Base-by-base conservation (phyloP, 306 rosid genomes). In the Prunus campanulata region DNA sequence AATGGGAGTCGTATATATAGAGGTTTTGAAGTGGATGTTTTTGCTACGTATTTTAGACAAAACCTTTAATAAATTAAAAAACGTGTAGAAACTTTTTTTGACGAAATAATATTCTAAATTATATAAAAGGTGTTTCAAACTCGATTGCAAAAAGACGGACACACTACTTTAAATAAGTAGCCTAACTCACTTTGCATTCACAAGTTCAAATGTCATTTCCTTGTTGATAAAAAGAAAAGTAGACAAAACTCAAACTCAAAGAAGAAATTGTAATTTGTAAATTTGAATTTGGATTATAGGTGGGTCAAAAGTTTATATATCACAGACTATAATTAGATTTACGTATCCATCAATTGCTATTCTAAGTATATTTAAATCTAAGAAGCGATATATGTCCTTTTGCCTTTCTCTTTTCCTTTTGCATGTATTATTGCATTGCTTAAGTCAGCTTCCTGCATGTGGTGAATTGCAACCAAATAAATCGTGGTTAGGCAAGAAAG, bases 1-100 rank as follows among this genome's bases (percentile, higher is more conserved):
- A 35, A 71, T 24, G 57, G 27, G 57, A 22, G 46, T 16, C 8
- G 35, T 72, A 67, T 77, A 77, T 42, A 81, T 30, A 27, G 25
- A 16, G 0, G n/a, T 59, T 59, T 59, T 24, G 13, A 4, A 3
- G 30, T 24, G 16, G 15, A 24, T 10, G 6, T 11, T 4, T 59
- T 29, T 15, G 65, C 61, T 9, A 3, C 14, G 61, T 56, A 60
- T 60, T 60, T 60, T 12, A 25, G 65, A 60, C 19, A 60, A 60
- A 60, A 25, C n/a, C 14, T n/a, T 56, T 56, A 10, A 19, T 20
- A 56, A 56, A 5, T 10, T 1, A 20, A 24, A 27, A 56, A 22
- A 20, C 20, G 8, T 15, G 57, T 52, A 15, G 57, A 1, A 52
- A 56, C 14, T 56, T 20, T 9, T 20, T 56, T 56, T 20, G 2